Percentiles rank a stretch among this genome's conserved stretches.
Conservation (phyloP, 106 monocot species). For the Acorus gramineus region DNA sequence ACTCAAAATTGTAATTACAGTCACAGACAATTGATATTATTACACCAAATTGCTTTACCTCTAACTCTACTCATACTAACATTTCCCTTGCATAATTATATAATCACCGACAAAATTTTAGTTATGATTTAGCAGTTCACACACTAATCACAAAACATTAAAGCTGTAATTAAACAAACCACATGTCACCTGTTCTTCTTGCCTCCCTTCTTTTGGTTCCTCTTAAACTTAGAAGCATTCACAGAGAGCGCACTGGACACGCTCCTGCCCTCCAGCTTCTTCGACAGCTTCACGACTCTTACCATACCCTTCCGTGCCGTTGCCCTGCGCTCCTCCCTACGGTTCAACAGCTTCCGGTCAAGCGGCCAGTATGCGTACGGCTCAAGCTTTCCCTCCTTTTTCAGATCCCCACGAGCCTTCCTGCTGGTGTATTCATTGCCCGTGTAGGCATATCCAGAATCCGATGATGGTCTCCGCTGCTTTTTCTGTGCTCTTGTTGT, state of each 20-base stretch:
- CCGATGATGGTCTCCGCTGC: conserved; percentile 31
- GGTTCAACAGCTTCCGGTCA: conserved; percentile 78
- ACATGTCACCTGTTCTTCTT: conserved; percentile 1
- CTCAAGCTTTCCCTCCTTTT: conserved; percentile 81
- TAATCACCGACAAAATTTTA: no score
- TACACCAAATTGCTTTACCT: no score
- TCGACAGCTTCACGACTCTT: conserved; percentile 61
- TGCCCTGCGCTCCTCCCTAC: conserved; percentile 56
- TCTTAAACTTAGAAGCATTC: conserved; percentile 25
- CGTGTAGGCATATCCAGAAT: conserved; percentile 81
- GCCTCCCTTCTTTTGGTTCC: conserved; percentile 13
- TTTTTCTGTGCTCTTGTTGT: conserved; percentile 23
- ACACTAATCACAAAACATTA: no score
- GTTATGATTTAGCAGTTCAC: no score
- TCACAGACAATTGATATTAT: no score
- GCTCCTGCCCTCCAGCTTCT: conserved; percentile 70
- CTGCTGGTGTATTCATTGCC: conserved; percentile 73
- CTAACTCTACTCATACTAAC: no score
- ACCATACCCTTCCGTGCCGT: conserved; percentile 82
- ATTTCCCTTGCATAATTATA: no score
- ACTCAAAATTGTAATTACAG: no score
- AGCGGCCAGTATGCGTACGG: conserved; percentile 98
- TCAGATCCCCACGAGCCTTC: conserved; percentile 73
- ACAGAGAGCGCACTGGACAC: conserved; percentile 27
- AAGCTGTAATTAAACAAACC: neutral